Evolutionary conservation across 805 yeast genomes (phyloP).

Genomic region (Kodamaea restingae): DNA sequence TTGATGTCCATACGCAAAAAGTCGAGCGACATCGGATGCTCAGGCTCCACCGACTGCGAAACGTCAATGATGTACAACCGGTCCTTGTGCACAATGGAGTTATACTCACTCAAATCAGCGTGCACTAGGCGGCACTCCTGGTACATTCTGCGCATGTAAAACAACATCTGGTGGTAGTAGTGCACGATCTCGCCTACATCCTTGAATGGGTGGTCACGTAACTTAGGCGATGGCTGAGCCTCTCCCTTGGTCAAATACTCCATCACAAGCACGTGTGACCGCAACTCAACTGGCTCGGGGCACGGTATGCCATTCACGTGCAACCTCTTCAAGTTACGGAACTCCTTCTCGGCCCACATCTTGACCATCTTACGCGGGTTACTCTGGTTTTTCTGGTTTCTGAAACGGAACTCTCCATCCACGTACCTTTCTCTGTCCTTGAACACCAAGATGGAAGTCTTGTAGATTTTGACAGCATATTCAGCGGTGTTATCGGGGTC

Average conservation of each 20-base stretch:
- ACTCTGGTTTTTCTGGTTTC: constrained; percentile 78
- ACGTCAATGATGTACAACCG: constrained; percentile 89
- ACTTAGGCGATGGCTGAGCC: constrained; percentile 88
- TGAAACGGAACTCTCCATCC: constrained; percentile 90
- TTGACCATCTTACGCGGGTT: constrained; percentile 97
- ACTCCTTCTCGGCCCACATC: constrained; percentile 98
- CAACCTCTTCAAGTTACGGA: constrained; percentile 83
- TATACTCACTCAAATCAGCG: constrained; percentile 95
- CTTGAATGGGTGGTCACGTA: constrained; percentile 76
- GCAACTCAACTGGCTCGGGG: constrained; percentile 87
- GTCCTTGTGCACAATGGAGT: constrained; percentile 77
- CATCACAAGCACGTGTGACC: constrained; percentile 91
- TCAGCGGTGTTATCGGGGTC: constrained; percentile 42
- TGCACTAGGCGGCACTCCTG: constrained; percentile 88
- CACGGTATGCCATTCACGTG: constrained; percentile 79
- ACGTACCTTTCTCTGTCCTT: constrained; percentile 95
- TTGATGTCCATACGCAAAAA: constrained; percentile 96
- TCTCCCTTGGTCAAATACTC: constrained; percentile 76
- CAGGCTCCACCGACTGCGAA: constrained; percentile 96
- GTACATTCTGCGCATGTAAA: constrained; percentile 82
- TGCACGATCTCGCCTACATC: constrained; percentile 61
- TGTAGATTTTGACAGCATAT: constrained; percentile 88
- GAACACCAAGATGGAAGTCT: constrained; percentile 94
- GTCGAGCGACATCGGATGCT: constrained; percentile 94
- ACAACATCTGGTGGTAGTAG: constrained; percentile 73